Evolutionary conservation across 2,329 filamentous ascomycete genomes (phyloP).

Genomic region (Aureobasidium sp.): DNA sequence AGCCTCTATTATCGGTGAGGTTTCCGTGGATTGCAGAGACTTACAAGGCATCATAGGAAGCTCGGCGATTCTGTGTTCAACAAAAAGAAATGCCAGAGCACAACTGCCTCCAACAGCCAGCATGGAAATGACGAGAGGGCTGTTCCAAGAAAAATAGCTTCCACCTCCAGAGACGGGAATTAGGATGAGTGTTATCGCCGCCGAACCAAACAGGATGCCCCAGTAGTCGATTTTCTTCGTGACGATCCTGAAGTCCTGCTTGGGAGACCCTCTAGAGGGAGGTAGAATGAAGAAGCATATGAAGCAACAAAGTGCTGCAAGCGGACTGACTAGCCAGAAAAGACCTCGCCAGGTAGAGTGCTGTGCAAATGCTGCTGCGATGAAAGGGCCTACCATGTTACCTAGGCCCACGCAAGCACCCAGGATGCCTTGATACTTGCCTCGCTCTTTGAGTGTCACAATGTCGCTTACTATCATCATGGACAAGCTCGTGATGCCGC

Average conservation of each 20-base stretch:
- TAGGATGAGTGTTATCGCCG: constrained; percentile 53
- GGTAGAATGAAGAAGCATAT: constrained; percentile 42
- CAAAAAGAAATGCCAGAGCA: constrained; percentile 44
- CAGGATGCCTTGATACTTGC: constrained; percentile 45
- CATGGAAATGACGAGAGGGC: constrained; percentile 54
- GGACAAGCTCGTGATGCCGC: constrained; percentile 52
- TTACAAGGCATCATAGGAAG: constrained; percentile 45
- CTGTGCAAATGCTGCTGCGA: constrained; percentile 41
- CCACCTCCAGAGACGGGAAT: constrained; percentile 56
- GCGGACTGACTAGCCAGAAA: constrained; percentile 47
- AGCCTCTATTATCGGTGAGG: background rate
- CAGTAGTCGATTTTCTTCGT: constrained; percentile 53
- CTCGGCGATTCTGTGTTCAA: constrained; percentile 49
- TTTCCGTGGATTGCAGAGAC: background rate
- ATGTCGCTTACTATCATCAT: constrained; percentile 59
- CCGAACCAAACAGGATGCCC: constrained; percentile 47
- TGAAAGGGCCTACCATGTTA: constrained; percentile 42
- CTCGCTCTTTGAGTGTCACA: constrained; percentile 52
- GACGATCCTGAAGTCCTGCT: constrained; percentile 43
- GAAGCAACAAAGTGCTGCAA: constrained; percentile 41
- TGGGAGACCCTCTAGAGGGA: constrained; percentile 46
- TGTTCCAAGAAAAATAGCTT: constrained; percentile 45
- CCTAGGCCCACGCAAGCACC: constrained; percentile 40
- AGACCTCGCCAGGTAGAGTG: constrained; percentile 39
- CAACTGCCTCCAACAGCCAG: constrained; percentile 44